A percentile compares a stretch with the other conserved stretches of the same genome.
Evolutionary conservation across 257 asterid species (phyloP).

Genomic region (Linderniella brevidens): DNA sequence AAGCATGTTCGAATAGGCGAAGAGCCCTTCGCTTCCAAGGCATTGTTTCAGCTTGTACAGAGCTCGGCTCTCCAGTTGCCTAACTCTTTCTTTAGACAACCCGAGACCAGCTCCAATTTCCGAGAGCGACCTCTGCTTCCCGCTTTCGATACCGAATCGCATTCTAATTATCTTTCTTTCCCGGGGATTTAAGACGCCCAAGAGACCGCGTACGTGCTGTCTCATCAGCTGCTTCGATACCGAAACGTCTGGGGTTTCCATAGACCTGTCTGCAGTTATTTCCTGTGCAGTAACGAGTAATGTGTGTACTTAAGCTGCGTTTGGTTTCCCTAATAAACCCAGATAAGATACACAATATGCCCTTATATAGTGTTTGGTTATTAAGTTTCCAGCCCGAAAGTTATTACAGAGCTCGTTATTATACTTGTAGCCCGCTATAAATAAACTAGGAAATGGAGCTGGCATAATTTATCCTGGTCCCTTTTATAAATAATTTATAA

Average conservation of each 20-base stretch:
- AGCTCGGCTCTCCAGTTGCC: constrained; percentile 82
- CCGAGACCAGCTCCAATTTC: constrained; percentile 65
- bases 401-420: no score
- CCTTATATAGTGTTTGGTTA: no score
- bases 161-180: constrained; percentile 55
- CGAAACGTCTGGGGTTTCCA: constrained; percentile 48
- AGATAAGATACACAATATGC: not conserved
- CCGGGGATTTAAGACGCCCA: constrained; percentile 50
- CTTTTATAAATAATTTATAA: no score
- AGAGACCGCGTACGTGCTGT: constrained; percentile 47
- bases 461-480: no score
- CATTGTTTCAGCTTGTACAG: constrained; percentile 63
- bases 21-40: constrained; percentile 48
- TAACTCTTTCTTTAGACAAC: constrained; percentile 71
- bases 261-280: constrained; percentile 52
- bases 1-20: constrained; percentile 45
- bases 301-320: not conserved
- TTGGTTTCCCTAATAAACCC: not conserved
- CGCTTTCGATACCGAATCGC: constrained; percentile 59
- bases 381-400: no score
- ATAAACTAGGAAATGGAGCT: no score
- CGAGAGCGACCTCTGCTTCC: constrained; percentile 45
- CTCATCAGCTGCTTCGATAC: constrained; percentile 66
- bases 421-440: no score
- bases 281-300: constrained; percentile 32